A percentile compares a stretch with the other conserved stretches of the same genome.
Evolutionary conservation across 2,329 filamentous ascomycete genomes (phyloP).

Genomic region (Dactylonectria estremocensis): DNA sequence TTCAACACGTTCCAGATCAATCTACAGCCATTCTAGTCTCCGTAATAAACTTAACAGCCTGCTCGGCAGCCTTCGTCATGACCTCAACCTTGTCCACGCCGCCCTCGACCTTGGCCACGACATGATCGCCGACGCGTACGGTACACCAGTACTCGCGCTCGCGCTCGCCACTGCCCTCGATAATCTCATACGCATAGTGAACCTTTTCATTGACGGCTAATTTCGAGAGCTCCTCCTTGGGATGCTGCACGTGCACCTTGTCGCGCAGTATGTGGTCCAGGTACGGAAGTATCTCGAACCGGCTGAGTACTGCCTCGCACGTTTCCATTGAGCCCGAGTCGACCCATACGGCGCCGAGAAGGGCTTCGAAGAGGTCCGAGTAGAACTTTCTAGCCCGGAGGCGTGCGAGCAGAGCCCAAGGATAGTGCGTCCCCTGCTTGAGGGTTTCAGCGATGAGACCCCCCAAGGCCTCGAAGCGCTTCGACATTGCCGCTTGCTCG

Average conservation of each 20-base stretch:
- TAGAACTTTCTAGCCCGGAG: constrained; percentile 82
- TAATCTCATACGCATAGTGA: constrained; percentile 63
- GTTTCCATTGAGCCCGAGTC: constrained; percentile 77
- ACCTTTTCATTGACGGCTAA: constrained; percentile 68
- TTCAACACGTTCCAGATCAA: too few relatives aligned
- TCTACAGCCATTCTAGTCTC: constrained; percentile 33
- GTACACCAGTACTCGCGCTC: constrained; percentile 59
- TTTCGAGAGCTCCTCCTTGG: constrained; percentile 78
- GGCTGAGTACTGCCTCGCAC: constrained; percentile 74
- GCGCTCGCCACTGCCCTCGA: constrained; percentile 34
- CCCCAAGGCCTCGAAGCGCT: constrained; percentile 65
- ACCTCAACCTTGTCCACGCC: constrained; percentile 68
- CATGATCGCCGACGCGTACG: constrained; percentile 64
- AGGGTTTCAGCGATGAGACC: constrained; percentile 67
- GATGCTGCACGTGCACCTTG: constrained; percentile 71
- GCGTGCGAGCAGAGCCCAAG: constrained; percentile 80
- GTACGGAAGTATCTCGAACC: constrained; percentile 76
- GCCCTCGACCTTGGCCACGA: constrained; percentile 62
- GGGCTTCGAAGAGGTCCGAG: constrained; percentile 85
- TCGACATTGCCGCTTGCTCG: constrained; percentile 60
- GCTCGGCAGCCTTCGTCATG: constrained; percentile 68
- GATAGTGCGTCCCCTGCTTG: constrained; percentile 69
- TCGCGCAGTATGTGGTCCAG: constrained; percentile 74
- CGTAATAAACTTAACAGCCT: constrained; percentile 60
- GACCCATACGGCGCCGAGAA: constrained; percentile 87